Conservation (phyloP, 768 basidiomycete genomes). For the Sporobolomyces phaffii region DNA sequence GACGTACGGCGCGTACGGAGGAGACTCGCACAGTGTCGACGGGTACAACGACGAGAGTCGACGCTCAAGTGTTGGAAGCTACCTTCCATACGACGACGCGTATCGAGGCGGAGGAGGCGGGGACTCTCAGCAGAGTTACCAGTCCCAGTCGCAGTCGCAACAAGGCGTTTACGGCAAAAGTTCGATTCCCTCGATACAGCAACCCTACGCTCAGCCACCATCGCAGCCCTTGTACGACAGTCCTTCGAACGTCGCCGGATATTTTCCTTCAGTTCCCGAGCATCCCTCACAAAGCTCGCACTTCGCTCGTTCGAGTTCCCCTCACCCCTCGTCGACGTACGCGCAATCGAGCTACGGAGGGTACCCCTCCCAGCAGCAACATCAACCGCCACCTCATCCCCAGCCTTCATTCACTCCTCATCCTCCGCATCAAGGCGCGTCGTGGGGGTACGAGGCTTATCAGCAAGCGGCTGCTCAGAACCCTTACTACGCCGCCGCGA, state of each 20-base stretch:
- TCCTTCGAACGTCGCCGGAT: background rate
- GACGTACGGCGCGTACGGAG: background rate
- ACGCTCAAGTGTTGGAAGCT: constrained; percentile 5
- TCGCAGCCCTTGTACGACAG: background rate
- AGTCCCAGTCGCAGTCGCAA: background rate
- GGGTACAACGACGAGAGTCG: constrained; percentile 23
- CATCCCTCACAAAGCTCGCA: background rate
- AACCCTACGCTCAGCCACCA: background rate
- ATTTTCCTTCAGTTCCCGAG: constrained; percentile 7
- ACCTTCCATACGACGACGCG: constrained; percentile 27
- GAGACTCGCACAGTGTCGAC: constrained; percentile 9
- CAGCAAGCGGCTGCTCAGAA: constrained; percentile 31
- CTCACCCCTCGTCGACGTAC: constrained; percentile 2
- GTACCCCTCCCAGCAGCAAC: background rate
- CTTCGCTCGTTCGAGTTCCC: constrained; percentile 1
- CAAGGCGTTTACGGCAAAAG: background rate
- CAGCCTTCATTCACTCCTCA: constrained; percentile 25
- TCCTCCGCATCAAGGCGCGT: constrained; percentile 6
- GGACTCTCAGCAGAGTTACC: background rate
- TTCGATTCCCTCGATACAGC: constrained; percentile 9
- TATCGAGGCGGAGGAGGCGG: constrained; percentile 9
- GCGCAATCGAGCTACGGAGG: background rate
- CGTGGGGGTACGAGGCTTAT: constrained; percentile 31
- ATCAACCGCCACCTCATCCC: background rate
- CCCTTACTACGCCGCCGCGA: constrained; percentile 39